phyloP scores from a whole-genome alignment of 345 rosid species.

The Lepidium africanum region DNA sequence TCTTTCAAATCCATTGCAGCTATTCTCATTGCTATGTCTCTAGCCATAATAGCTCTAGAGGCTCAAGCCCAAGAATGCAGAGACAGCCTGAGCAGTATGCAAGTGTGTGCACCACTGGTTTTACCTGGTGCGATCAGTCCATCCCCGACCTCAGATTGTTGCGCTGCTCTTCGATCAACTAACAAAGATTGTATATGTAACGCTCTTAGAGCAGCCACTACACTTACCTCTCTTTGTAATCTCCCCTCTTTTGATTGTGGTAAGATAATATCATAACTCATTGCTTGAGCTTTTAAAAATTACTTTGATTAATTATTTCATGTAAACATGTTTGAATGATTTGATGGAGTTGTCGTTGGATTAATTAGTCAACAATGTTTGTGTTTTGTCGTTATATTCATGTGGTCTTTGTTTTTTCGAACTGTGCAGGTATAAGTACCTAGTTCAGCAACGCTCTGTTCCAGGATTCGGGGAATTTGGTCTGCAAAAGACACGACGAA shows the following conservation, averaged over 20 bases:
- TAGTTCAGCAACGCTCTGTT: constrained; percentile 20
- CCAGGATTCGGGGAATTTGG: constrained; percentile 24
- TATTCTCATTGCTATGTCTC: constrained; percentile 8
- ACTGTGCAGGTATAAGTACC: constrained; percentile 16
- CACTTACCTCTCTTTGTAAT: constrained; percentile 23
- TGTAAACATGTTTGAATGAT: neutral
- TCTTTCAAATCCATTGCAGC: constrained; percentile 10
- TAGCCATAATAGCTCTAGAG: neutral
- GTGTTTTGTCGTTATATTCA: neutral
- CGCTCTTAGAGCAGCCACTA: constrained; percentile 25
- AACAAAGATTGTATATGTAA: constrained; percentile 23
- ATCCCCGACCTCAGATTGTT: constrained; percentile 12
- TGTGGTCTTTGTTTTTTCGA: constrained; percentile 3
- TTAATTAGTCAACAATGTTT: neutral
- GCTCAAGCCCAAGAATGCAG: constrained; percentile 17
- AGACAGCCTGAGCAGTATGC: constrained; percentile 4
- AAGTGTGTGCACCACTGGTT: constrained; percentile 22
- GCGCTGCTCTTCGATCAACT: constrained; percentile 20
- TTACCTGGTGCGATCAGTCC: constrained; percentile 21
- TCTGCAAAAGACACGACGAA: constrained; percentile 13
- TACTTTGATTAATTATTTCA: neutral
- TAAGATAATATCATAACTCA: neutral
- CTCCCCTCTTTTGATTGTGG: constrained; percentile 27
- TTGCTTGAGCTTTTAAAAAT: neutral
- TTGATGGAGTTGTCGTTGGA: neutral